Base-by-base conservation (phyloP, 1,284 basidiomycete genomes). In the Trametes sp. region DNA sequence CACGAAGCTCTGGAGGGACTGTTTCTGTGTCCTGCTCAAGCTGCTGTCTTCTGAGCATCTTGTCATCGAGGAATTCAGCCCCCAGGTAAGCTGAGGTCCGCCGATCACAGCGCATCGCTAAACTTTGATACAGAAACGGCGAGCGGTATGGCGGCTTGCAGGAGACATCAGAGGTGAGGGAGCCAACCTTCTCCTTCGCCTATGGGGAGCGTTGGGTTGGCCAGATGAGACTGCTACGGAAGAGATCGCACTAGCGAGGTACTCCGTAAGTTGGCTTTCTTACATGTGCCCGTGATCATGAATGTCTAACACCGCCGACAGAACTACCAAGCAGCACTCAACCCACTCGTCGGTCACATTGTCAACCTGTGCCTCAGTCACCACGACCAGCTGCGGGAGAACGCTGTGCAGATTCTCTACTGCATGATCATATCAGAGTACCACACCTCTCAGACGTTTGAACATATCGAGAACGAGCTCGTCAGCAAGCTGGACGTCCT, bases 381-480 rank as follows among this genome's bases (percentile, higher is more conserved):
- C 70, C 96, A 98, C 72, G 96, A 98, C 73, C 90, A 92, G 70
- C 83, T 98, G 54, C 89, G 96, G 65, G 93, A 87, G 70, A 93
- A 93, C 68, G 96, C 95, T 0, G 95, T 98, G 8, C 90, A 93
- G 67, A 96, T 98, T 54, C 84, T 98, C 24, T 97, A 93, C 76
- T 94, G 93, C 70, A 98, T 98, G 95, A 96, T 98, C 67, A 88
- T 98, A 56, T 94, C 95, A 6, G 95, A 98, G 74, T 93, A 92
- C 73, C 87, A 94, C 52, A 87, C 90, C 63, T 87, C 88, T 14
- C 88, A 87, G 24, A 88, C 93, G 74, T 95, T 95, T 71, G 89
- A 92, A 65, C 86, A 86, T 49, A 96, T 98, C 69, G 94, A 98
- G 76, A 92, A 93, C 68, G 96, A 98, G 76, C 84, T 98, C n/a